These are phyloP conservation scores for Aspergillus hancockii DNA, from an alignment of 495 filamentous ascomycete species.

Conservation along the genomic window DNA sequence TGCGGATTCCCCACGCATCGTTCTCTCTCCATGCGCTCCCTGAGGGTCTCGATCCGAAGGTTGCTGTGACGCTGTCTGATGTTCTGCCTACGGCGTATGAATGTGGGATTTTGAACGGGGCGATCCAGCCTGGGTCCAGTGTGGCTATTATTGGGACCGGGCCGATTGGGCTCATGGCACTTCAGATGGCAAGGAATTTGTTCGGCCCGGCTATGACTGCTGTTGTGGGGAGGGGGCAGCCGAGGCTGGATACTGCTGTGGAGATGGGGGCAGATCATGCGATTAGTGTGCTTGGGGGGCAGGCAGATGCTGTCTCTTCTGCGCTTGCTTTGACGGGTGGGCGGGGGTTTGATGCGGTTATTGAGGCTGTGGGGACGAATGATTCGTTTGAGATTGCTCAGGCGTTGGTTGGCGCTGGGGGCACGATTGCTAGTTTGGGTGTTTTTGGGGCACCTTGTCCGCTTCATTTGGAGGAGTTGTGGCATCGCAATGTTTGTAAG, in stretches of 20 bases:
- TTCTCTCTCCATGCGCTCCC: conserved; percentile 42
- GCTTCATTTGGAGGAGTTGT: conserved; percentile 43
- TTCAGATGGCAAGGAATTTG: conserved; percentile 44
- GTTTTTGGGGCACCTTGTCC: conserved; percentile 48
- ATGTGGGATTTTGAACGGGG: conserved; percentile 47
- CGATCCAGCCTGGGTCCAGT: conserved; percentile 40
- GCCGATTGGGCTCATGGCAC: conserved; percentile 49
- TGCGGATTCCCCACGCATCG: conserved; percentile 47
- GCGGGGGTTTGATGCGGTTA: conserved; percentile 52
- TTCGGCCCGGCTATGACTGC: conserved; percentile 46
- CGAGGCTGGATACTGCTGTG: conserved; percentile 44
- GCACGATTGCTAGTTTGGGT: conserved; percentile 54
- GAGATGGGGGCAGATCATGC: conserved; percentile 46
- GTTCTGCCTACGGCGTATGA: conserved; percentile 53
- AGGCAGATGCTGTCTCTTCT: conserved; percentile 26
- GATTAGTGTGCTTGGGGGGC: conserved; percentile 18
- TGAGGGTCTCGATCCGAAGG: conserved; percentile 31
- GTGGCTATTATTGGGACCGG: conserved; percentile 55
- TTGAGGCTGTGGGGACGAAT: conserved; percentile 55
- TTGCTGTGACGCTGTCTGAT: conserved; percentile 47
- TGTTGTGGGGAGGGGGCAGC: conserved; percentile 44
- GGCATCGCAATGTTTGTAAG: conserved; percentile 47
- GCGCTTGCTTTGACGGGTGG: conserved; percentile 43
- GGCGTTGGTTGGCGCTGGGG: conserved; percentile 49
- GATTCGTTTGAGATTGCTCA: conserved; percentile 48